Evolutionary conservation across 163 green algal species (phyloP).

Genomic region (Scenedesmus sp.): DNA sequence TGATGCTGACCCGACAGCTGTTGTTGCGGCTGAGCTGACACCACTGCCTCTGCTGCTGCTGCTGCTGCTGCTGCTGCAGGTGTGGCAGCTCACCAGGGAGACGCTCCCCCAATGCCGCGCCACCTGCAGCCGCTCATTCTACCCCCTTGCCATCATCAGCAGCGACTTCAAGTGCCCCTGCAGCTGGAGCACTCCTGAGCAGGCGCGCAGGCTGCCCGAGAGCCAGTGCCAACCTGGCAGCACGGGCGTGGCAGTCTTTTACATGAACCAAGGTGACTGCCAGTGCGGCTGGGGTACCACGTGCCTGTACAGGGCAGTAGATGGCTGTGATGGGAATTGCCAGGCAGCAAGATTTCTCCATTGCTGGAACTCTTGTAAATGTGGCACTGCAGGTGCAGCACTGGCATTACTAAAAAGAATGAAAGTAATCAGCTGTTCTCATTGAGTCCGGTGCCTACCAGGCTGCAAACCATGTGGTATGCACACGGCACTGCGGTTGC

Average conservation of each 20-base stretch:
- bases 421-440: too few species aligned
- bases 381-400: too few species aligned
- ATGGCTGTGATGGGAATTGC: too few species aligned
- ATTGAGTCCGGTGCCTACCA: too few species aligned
- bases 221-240: neutral
- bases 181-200: neutral
- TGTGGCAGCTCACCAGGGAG: neutral
- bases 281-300: neutral
- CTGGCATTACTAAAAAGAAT: too few species aligned
- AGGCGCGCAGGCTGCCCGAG: neutral
- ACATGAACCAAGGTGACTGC: constrained; percentile 29
- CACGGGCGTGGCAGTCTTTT: constrained; percentile 7
- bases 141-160: neutral
- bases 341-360: too few species aligned
- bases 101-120: neutral
- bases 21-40: too few species aligned
- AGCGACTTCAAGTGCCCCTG: neutral
- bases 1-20: too few species aligned
- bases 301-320: neutral
- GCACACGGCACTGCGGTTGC: too few species aligned
- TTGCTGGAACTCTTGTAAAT: too few species aligned
- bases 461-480: too few species aligned
- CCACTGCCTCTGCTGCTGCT: too few species aligned
- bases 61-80: constrained; percentile 1
- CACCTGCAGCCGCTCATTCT: neutral